phyloP scores from a whole-genome alignment of 1,139 yeast genomes.

The Nakaseomyces kungkrabaensis region DNA sequence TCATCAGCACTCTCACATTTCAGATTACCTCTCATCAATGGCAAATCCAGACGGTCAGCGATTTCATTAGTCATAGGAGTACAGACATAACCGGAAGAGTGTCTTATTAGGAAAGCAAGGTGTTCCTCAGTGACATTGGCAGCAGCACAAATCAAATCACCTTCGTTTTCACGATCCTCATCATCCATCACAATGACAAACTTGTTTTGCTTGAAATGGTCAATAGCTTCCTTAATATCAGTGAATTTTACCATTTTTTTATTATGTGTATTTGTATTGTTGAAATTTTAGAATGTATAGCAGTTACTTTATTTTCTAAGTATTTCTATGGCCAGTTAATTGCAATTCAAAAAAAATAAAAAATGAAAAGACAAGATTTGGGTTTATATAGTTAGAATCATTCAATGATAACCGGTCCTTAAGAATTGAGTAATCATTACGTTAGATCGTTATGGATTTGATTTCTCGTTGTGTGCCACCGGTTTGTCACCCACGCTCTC shows the following conservation, averaged over 20 bases:
- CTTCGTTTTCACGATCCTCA: constrained; percentile 93
- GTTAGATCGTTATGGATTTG: neutral
- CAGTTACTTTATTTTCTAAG: no score
- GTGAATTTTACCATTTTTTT: constrained; percentile 31
- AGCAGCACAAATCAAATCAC: constrained; percentile 91
- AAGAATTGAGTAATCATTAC: neutral
- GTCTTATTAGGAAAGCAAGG: constrained; percentile 90
- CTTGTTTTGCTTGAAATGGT: constrained; percentile 77
- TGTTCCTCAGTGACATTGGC: constrained; percentile 66
- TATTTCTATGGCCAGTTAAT: no score
- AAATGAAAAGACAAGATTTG: no score
- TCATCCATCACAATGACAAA: constrained; percentile 93
- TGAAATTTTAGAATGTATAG: neutral
- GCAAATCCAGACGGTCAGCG: constrained; percentile 74
- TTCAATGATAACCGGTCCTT: no score
- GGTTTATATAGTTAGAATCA: no score
- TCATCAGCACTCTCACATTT: constrained; percentile 27
- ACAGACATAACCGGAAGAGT: constrained; percentile 89
- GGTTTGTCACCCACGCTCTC: neutral
- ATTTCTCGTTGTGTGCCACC: no score
- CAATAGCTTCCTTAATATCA: constrained; percentile 62
- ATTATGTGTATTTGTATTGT: neutral
- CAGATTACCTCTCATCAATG: constrained; percentile 54
- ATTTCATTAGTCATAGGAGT: constrained; percentile 70
- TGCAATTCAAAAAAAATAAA: no score